These are phyloP conservation scores for Mortierella antarctica DNA, from an alignment of 192 early-diverging fungal species.

Conservation along the genomic window DNA sequence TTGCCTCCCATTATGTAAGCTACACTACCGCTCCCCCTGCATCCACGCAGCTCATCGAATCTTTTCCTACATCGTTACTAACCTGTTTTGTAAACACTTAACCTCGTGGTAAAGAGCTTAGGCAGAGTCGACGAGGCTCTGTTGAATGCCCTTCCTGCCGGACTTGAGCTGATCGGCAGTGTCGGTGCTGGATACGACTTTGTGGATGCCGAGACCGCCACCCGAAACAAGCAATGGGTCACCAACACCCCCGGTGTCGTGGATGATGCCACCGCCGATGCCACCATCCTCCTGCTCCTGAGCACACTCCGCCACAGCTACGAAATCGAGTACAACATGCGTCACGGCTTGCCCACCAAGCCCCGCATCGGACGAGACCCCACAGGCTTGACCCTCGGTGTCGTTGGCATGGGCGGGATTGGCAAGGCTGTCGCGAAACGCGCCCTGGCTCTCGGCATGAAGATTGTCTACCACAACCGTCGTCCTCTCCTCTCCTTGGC, in stretches of 20 bases:
- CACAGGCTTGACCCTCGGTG: slow-evolving; percentile 61
- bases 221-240: slow-evolving; percentile 34
- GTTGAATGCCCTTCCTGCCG: slow-evolving; percentile 40
- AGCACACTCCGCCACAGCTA: slow-evolving; percentile 39
- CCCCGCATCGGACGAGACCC: slow-evolving; percentile 40
- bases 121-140: slow-evolving; percentile 53
- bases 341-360: slow-evolving; percentile 20
- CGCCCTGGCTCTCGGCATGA: slow-evolving; percentile 56
- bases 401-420: slow-evolving; percentile 70
- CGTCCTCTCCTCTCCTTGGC: not conserved
- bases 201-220: slow-evolving; percentile 41
- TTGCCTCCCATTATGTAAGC: slow-evolving; percentile 49
- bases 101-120: slow-evolving; percentile 15
- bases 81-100: not conserved
- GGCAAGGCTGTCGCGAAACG: slow-evolving; percentile 63
- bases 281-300: slow-evolving; percentile 39
- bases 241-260: slow-evolving; percentile 50
- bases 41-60: not conserved
- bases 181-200: slow-evolving; percentile 51
- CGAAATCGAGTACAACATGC: slow-evolving; percentile 34
- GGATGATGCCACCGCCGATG: slow-evolving; percentile 41
- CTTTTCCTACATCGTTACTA: not conserved
- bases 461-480: slow-evolving; percentile 53
- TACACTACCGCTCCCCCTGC: not conserved
- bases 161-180: slow-evolving; percentile 24